phyloP scores from a whole-genome alignment of 2,329 filamentous ascomycete genomes.

The Coniosporium tulheliwenetii region DNA sequence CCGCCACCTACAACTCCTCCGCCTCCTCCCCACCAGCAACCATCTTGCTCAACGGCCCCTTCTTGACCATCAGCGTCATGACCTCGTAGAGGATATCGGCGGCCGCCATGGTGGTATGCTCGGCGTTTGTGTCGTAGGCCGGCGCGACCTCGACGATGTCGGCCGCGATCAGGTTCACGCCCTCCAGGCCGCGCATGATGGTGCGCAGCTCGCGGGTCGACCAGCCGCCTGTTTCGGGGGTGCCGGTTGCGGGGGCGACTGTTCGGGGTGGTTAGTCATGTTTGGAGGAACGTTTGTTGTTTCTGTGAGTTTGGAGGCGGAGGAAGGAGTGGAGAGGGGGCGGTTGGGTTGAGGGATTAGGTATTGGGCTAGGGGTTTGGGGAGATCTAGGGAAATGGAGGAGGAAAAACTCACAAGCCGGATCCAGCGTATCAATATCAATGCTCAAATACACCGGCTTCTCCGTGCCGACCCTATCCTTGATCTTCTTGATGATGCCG shows the following conservation, averaged over 20 bases:
- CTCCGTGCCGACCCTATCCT: constrained; percentile 55
- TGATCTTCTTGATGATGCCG: constrained; percentile 66
- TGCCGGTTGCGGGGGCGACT: constrained; percentile 59
- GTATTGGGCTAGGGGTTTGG: no score
- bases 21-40: constrained; percentile 8
- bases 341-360: no score
- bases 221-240: constrained; percentile 64
- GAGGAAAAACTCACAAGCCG: constrained; percentile 42
- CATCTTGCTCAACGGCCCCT: constrained; percentile 47
- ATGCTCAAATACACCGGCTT: constrained; percentile 69
- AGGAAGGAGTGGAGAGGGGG: no score
- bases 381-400: neutral
- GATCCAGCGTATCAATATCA: constrained; percentile 80
- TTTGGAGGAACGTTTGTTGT: neutral
- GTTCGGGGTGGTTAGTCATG: neutral
- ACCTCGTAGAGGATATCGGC: constrained; percentile 62
- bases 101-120: constrained; percentile 59
- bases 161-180: constrained; percentile 51
- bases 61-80: constrained; percentile 71
- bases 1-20: neutral
- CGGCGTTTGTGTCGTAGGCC: constrained; percentile 57
- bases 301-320: neutral
- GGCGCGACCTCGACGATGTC: constrained; percentile 64
- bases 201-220: constrained; percentile 57
- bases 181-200: constrained; percentile 53